Evolutionary conservation across 768 basidiomycete genomes (phyloP).

Genomic region (Pisolithus orientalis): DNA sequence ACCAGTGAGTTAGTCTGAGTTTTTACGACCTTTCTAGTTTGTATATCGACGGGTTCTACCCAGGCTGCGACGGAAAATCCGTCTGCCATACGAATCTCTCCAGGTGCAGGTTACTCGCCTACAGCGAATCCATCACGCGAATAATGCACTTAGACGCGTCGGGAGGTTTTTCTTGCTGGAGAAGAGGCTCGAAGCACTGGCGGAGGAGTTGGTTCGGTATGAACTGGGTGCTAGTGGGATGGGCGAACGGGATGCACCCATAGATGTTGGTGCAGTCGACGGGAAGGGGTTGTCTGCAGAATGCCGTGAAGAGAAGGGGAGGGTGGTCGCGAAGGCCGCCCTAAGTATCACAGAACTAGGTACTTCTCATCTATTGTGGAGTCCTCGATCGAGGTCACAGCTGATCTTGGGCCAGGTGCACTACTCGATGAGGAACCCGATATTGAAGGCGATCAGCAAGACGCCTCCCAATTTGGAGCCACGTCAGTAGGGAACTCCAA

Average conservation of each 20-base stretch:
- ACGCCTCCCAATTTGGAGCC: background rate
- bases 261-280: background rate
- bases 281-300: constrained; percentile 20
- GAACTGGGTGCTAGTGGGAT: background rate
- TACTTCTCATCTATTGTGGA: constrained; percentile 1
- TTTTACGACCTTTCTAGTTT: background rate
- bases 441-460: constrained; percentile 1
- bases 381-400: background rate
- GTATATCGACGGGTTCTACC: constrained; percentile 1
- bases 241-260: background rate
- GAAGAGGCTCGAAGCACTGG: constrained; percentile 78
- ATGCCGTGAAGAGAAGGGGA: constrained; percentile 74
- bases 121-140: constrained; percentile 73
- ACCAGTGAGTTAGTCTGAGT: constrained; percentile 48
- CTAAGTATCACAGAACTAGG: constrained; percentile 86
- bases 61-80: constrained; percentile 83
- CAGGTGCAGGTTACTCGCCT: constrained; percentile 66
- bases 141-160: constrained; percentile 77
- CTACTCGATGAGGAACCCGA: constrained; percentile 41
- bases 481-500: constrained; percentile 12
- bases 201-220: constrained; percentile 53
- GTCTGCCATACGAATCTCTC: constrained; percentile 74
- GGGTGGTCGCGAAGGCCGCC: constrained; percentile 90
- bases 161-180: constrained; percentile 82
- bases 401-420: constrained; percentile 32